Percentiles rank a stretch among this genome's conserved stretches.
Evolutionary conservation across 345 rosid genomes (phyloP).

Genomic region (Draba incana): DNA sequence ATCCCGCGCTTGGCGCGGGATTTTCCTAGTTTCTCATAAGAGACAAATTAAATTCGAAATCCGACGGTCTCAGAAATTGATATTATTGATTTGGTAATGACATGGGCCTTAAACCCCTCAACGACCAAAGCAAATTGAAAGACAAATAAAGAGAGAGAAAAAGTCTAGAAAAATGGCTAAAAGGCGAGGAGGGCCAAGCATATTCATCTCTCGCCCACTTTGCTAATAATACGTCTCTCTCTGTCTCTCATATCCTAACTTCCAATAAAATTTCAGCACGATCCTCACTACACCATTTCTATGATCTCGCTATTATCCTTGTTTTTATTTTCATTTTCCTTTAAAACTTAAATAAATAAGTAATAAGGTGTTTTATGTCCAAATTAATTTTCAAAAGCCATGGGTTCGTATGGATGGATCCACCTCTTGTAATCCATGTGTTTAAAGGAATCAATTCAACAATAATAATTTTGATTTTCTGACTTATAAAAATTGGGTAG

Average conservation of each 20-base stretch:
- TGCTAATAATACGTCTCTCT: constrained; percentile 31
- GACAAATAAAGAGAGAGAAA: neutral
- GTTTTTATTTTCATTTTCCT: no score
- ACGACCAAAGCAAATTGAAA: neutral
- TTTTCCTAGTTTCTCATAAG: no score
- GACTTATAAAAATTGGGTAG: neutral
- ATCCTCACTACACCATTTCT: constrained; percentile 25
- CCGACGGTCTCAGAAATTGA: no score
- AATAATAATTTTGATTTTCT: neutral
- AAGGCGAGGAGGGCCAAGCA: constrained; percentile 41
- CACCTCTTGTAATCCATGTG: neutral
- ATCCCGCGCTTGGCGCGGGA: no score
- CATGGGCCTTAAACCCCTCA: no score
- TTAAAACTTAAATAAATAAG: no score
- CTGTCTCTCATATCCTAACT: constrained; percentile 42
- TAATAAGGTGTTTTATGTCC: neutral
- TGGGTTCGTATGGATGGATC: neutral
- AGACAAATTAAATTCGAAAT: no score
- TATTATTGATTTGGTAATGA: no score
- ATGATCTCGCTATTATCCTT: constrained; percentile 32
- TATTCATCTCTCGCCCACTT: constrained; percentile 35
- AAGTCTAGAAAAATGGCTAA: no score
- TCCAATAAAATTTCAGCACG: constrained; percentile 42
- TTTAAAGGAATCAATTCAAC: neutral
- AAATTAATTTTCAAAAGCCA: neutral